Percentiles rank a stretch among this genome's conserved stretches.
Evolutionary conservation across 495 filamentous ascomycete genomes (phyloP).

Genomic region (Paragyromitra xinjiangensis): DNA sequence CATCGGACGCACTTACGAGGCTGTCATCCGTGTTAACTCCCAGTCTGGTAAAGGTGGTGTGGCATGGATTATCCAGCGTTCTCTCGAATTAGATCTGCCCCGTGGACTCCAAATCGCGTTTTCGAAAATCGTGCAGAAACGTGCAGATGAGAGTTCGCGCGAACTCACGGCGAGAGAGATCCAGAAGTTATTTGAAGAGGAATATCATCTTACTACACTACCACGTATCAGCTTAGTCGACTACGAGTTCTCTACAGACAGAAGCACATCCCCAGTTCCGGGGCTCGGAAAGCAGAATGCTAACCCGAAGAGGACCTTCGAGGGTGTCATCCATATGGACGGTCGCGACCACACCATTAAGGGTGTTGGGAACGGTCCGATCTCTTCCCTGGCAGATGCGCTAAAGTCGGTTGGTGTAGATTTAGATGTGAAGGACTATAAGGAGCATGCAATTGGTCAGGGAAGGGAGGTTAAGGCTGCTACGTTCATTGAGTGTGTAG

Average conservation of each 20-base stretch:
- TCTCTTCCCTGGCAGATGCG: slow-evolving; percentile 86
- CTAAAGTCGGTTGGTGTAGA: slow-evolving; percentile 83
- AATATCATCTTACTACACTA: slow-evolving; percentile 78
- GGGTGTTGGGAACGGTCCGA: slow-evolving; percentile 87
- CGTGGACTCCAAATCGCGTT: slow-evolving; percentile 94
- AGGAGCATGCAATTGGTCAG: slow-evolving; percentile 89
- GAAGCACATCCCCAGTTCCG: slow-evolving; percentile 78
- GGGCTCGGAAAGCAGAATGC: slow-evolving; percentile 75
- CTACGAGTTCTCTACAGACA: slow-evolving; percentile 89
- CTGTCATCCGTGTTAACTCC: slow-evolving; percentile 96
- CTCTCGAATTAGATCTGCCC: slow-evolving; percentile 89
- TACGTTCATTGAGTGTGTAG: slow-evolving; percentile 90
- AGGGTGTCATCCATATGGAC: slow-evolving; percentile 87
- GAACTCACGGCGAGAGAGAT: slow-evolving; percentile 88
- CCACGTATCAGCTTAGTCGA: slow-evolving; percentile 88
- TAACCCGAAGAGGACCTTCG: slow-evolving; percentile 82
- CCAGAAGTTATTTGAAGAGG: slow-evolving; percentile 80
- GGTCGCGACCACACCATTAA: slow-evolving; percentile 77
- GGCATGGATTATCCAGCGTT: slow-evolving; percentile 90
- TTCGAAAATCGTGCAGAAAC: slow-evolving; percentile 81
- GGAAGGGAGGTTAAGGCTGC: slow-evolving; percentile 86
- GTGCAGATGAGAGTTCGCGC: slow-evolving; percentile 75
- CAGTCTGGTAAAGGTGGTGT: slow-evolving; percentile 95
- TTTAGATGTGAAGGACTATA: slow-evolving; percentile 92
- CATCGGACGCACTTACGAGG: slow-evolving; percentile 95